phyloP scores from a whole-genome alignment of 1,284 basidiomycete genomes.

The Ceratobasidium sp. region DNA sequence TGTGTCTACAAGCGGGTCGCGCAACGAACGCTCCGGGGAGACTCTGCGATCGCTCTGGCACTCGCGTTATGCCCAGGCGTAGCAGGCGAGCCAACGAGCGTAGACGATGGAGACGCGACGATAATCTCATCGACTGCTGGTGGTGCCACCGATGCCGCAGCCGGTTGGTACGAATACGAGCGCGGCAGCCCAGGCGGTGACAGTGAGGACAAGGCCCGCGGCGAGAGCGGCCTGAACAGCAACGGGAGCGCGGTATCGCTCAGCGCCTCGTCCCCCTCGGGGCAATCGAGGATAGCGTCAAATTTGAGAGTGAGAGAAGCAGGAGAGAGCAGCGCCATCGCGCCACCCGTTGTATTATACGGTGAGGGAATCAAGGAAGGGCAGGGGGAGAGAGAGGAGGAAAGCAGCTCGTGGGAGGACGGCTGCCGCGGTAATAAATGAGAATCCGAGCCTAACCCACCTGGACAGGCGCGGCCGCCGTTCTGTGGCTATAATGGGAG shows the following conservation, averaged over 20 bases:
- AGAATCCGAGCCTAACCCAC: constrained; percentile 2
- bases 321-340: constrained; percentile 19
- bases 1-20: not conserved
- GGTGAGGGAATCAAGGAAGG: not conserved
- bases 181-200: constrained; percentile 13
- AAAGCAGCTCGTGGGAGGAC: constrained; percentile 4
- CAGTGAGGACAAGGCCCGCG: not conserved
- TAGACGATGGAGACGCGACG: constrained; percentile 1
- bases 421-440: constrained; percentile 16
- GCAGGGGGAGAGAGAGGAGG: constrained; percentile 1
- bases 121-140: constrained; percentile 17
- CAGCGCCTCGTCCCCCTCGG: constrained; percentile 29
- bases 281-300: constrained; percentile 20
- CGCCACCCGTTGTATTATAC: not conserved
- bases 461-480: constrained; percentile 29
- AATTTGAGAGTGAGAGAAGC: constrained; percentile 40
- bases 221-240: constrained; percentile 30
- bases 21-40: constrained; percentile 15
- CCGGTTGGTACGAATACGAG: not conserved
- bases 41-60: not conserved
- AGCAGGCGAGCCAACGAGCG: constrained; percentile 20
- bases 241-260: constrained; percentile 16
- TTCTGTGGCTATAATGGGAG: constrained; percentile 31
- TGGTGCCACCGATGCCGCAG: not conserved
- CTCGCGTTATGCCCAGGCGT: not conserved